Conservation (phyloP, 2,329 filamentous ascomycete genomes). For the Rhinocladiella similis region DNA sequence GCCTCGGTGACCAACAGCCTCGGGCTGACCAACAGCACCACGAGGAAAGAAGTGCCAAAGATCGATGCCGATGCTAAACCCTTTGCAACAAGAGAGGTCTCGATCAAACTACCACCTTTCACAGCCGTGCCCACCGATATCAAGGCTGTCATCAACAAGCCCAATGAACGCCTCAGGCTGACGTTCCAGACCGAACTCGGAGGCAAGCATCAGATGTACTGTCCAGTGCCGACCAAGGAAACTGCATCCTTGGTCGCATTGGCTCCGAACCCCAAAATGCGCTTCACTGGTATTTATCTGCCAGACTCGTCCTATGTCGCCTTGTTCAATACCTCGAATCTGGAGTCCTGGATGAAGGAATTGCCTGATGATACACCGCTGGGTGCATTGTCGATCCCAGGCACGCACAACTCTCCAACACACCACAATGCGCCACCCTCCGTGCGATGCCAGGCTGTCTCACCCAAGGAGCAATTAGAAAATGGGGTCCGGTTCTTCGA, state of each 20-base stretch:
- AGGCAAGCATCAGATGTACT: constrained; percentile 70
- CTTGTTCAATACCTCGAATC: constrained; percentile 69
- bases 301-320: constrained; percentile 54
- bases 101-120: constrained; percentile 68
- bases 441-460: constrained; percentile 86
- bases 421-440: constrained; percentile 82
- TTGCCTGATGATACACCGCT: constrained; percentile 72
- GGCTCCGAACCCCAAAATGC: constrained; percentile 51
- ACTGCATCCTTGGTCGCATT: constrained; percentile 62
- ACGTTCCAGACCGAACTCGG: constrained; percentile 65
- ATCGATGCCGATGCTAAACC: constrained; percentile 58
- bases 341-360: constrained; percentile 77
- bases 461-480: constrained; percentile 72
- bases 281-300: constrained; percentile 68
- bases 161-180: constrained; percentile 69
- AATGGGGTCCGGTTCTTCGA: constrained; percentile 96
- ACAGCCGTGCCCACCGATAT: constrained; percentile 64
- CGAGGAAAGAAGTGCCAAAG: constrained; percentile 43
- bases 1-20: constrained; percentile 49
- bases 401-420: constrained; percentile 93
- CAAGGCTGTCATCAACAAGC: constrained; percentile 55
- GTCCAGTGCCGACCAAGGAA: constrained; percentile 60
- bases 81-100: constrained; percentile 63
- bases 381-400: constrained; percentile 82
- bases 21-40: constrained; percentile 44